Percentiles rank a stretch among this genome's conserved stretches.
These are phyloP conservation scores for Paecilomyces sp. DNA, from an alignment of 2,329 filamentous ascomycete genomes.

Conservation along the genomic window DNA sequence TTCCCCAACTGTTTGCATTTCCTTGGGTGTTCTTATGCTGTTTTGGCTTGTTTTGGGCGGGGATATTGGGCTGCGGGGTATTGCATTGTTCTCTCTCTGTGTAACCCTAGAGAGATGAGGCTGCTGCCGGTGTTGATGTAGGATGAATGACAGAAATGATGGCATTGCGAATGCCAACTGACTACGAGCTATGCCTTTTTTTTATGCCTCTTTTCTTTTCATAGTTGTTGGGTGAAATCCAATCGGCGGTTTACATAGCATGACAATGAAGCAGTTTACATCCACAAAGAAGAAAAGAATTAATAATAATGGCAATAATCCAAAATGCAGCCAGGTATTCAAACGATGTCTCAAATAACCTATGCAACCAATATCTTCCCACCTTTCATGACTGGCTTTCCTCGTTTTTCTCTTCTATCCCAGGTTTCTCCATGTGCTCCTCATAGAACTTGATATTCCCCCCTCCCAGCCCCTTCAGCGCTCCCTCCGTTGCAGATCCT, in stretches of 20 bases:
- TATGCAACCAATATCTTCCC: not conserved
- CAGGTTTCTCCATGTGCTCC: not conserved
- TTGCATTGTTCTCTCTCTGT: not conserved
- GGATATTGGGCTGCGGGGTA: not conserved
- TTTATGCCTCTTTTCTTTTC: too few relatives aligned
- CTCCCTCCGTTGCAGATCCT: constrained; percentile 24
- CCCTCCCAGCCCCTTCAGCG: constrained; percentile 20
- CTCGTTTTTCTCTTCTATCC: not conserved
- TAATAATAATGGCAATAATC: too few relatives aligned
- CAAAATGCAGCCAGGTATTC: too few relatives aligned
- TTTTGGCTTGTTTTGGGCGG: not conserved
- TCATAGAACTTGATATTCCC: constrained; percentile 24
- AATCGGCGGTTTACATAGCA: too few relatives aligned
- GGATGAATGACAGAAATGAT: not conserved
- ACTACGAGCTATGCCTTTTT: not conserved
- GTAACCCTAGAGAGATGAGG: not conserved
- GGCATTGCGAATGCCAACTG: not conserved
- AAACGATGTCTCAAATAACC: not conserved
- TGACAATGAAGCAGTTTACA: too few relatives aligned
- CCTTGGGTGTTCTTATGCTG: not conserved
- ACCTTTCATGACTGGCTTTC: not conserved
- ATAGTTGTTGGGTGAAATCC: too few relatives aligned
- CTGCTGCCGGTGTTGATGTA: not conserved
- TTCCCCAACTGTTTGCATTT: not conserved
- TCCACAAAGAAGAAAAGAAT: too few relatives aligned